Base-by-base conservation (phyloP, 495 filamentous ascomycete genomes). In the Thozetella sp. region DNA sequence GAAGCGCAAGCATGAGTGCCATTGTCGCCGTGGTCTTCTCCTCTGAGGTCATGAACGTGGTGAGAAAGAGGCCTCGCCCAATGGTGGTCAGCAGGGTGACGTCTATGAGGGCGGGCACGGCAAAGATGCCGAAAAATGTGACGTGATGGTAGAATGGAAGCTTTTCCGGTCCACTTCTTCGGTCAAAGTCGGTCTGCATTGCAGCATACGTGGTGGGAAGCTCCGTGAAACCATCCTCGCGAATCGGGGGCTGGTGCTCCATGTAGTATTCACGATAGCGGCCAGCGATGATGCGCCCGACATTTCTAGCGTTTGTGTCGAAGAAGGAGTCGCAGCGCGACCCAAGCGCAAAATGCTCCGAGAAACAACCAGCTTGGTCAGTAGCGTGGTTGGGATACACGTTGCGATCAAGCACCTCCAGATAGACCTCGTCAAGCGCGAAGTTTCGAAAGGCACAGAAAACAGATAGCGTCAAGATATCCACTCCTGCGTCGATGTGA, bases 321-420 rank as follows among this genome's bases (percentile, higher is more conserved):
- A 88, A 86, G 60, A 85, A 88, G 0, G 80, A 76, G 40, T 86
- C 85, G 59, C 85, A 88, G 26, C 82, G 82, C 4, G 85, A 85
- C 11, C 85, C 85, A 15, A 85, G 73, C 2, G 83, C 85, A 63
- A 86, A 88, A 0, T 82, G 77, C 62, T 88, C 85, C 9, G 85
- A 80, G 61, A 88, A 87, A 11, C 81, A 81, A 10, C 82, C 85
- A 10, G 85, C 83, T 62, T 88, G 85, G 59, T 88, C 85, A 2
- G 79, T 64, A 46, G 81, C 79, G 24, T 72, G 66, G 66, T 86
- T 86, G 63, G 83, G 83, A 4, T 86, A 67, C 1, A 84, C 83
- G 59, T 86, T 86, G 6, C 85, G 78, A 62, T 88, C 85, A 4
- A 79, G 80, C 0, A 86, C 80, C 62, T 87, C 85, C 13, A 80